Percentiles rank a stretch among this genome's conserved stretches.
Conservation (phyloP, 176 grass and related monocot species). For the Carex pumila region DNA sequence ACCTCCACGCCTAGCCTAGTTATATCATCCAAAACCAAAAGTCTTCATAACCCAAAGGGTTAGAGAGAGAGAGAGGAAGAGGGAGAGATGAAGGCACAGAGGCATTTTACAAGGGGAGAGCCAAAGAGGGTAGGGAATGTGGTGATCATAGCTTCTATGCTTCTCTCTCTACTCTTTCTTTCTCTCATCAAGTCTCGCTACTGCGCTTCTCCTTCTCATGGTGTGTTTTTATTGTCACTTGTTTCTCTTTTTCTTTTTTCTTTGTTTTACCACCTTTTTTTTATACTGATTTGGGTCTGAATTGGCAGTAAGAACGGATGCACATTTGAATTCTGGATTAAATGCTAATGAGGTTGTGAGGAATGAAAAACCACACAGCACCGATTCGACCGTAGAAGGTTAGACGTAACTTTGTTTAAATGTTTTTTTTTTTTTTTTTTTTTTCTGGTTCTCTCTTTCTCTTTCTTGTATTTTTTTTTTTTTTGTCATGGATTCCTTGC, state of each 20-base stretch:
- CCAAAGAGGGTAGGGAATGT: conserved; percentile 22
- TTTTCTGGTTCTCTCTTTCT: not conserved
- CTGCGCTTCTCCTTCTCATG: conserved; percentile 4
- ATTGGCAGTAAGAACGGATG: conserved; percentile 7
- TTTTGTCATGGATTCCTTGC: not conserved
- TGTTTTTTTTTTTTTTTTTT: not conserved
- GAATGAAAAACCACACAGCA: not conserved
- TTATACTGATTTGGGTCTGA: not conserved
- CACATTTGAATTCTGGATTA: not conserved
- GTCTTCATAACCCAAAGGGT: conserved; percentile 11
- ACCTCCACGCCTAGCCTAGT: not conserved
- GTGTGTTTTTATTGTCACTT: not conserved
- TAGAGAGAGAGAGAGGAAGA: not conserved
- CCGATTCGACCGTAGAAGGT: conserved; percentile 9
- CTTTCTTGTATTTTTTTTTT: not conserved
- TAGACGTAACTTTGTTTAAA: not conserved
- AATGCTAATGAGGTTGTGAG: not conserved
- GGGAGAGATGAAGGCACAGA: conserved; percentile 28
- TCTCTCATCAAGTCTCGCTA: conserved; percentile 25
- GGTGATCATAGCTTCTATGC: conserved; percentile 25
- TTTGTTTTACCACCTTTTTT: not conserved
- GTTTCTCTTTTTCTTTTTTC: not conserved
- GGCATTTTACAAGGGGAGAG: conserved; percentile 20
- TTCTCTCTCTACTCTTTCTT: conserved; percentile 33
- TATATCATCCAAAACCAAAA: conserved; percentile 12